These are phyloP conservation scores for Gardenia jasminoides DNA, from an alignment of 257 asterid genomes.

Conservation along the genomic window DNA sequence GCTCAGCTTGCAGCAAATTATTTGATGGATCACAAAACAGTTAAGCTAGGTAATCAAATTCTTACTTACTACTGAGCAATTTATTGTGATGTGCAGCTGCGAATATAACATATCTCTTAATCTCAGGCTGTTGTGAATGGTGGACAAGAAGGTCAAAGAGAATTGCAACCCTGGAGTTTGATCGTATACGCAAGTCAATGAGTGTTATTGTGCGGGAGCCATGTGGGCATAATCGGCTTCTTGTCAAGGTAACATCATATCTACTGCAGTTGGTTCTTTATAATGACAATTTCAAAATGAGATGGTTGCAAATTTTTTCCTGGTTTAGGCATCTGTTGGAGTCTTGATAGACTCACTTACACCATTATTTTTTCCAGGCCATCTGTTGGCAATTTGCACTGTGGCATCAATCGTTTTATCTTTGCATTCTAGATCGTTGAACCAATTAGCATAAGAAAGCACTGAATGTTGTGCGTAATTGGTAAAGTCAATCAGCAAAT, in stretches of 20 bases:
- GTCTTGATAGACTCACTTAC: background rate
- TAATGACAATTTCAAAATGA: background rate
- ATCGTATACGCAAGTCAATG: constrained; percentile 87
- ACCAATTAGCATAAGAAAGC: background rate
- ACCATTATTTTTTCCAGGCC: background rate
- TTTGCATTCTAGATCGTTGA: background rate
- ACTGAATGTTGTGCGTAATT: background rate
- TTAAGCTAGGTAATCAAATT: constrained; percentile 51
- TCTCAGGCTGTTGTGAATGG: constrained; percentile 72
- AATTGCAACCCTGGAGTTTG: constrained; percentile 84
- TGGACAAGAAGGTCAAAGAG: constrained; percentile 67
- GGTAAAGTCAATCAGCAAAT: background rate
- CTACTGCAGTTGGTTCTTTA: background rate
- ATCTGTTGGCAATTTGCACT: background rate
- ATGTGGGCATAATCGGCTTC: constrained; percentile 65
- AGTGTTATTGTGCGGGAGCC: constrained; percentile 66
- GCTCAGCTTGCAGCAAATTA: constrained; percentile 50
- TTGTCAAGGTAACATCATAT: constrained; percentile 64
- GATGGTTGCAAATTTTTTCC: background rate
- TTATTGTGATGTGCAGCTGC: background rate
- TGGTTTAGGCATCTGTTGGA: background rate
- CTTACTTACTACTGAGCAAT: background rate
- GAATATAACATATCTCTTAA: constrained; percentile 15
- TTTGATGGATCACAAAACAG: constrained; percentile 57
- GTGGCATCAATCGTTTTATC: background rate